Percentiles rank a stretch among this genome's conserved stretches.
Conservation (phyloP, 495 filamentous ascomycete species). For the Amniculicola lignicola region DNA sequence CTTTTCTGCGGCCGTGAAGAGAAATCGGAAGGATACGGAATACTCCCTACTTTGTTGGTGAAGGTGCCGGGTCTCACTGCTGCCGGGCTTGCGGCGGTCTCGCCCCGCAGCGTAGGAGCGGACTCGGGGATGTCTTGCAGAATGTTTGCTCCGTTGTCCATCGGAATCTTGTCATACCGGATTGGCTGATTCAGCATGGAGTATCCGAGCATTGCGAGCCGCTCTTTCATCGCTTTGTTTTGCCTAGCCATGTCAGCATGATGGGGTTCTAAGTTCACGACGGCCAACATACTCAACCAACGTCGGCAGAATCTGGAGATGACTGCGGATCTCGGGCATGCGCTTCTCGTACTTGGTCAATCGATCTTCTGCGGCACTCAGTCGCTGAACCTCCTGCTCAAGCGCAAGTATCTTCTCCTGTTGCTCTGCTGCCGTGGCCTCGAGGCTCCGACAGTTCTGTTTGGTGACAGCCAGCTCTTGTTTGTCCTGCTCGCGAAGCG, state of each 20-base stretch:
- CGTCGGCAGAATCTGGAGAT: conserved; percentile 30
- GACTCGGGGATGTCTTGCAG: too few species aligned
- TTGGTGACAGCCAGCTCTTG: not conserved
- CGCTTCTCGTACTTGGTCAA: conserved; percentile 35
- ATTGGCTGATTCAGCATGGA: conserved; percentile 28
- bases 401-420: conserved; percentile 23
- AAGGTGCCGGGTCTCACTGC: not conserved
- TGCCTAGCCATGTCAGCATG: conserved; percentile 29
- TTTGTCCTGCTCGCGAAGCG: not conserved
- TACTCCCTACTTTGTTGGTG: conserved; percentile 9
- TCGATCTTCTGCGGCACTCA: conserved; percentile 28
- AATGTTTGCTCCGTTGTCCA: conserved; percentile 8
- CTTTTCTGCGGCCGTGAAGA: conserved; percentile 6
- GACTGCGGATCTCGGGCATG: conserved; percentile 37
- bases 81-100: not conserved
- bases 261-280: not conserved
- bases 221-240: conserved; percentile 31
- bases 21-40: not conserved
- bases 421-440: conserved; percentile 13
- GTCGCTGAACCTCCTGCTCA: conserved; percentile 26
- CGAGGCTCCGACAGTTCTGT: not conserved
- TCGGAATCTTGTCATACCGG: conserved; percentile 12
- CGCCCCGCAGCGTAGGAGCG: too few species aligned
- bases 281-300: conserved; percentile 34
- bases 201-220: conserved; percentile 36